Base-by-base conservation (phyloP, 768 basidiomycete species). In the Suillus paluster region DNA sequence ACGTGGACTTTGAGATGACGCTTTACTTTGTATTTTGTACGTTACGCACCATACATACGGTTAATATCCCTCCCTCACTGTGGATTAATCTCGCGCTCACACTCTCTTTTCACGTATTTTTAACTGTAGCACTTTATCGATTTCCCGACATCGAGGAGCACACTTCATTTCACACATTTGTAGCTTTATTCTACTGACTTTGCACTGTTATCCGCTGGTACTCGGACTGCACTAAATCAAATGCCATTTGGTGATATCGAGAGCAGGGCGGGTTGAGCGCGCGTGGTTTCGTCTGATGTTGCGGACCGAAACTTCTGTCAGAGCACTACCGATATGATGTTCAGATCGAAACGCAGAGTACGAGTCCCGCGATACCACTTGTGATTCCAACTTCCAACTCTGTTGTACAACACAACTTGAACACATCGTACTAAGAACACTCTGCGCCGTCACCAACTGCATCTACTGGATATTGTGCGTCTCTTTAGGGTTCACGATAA, bases 151-250 rank as follows among this genome's bases (percentile, higher is more conserved):
- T 38, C 53, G 21, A 64, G 53, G 5, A 53, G 55, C 23, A n/a
- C 42, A 52, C 48, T 52, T 56, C 30, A 62, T 57, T 41, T 58
- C 55, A 63, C 73, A 72, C 71, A 73, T 73, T 64, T 65, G 58
- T 74, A 74, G 55, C 65, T 49, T 60, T 44, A 54, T 23, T 14
- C 36, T 63, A 48, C 44, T 39, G 60, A 25, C 53, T 25, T 33
- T 59, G 57, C 39, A 50, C 21, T 61, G n/a, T 44, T 23, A 39
- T 57, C 57, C 23, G 54, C 44, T 55, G 36, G 53, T 54, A 57
- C 59, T 64, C 55, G 48, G 59, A 34, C 38, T 30, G 48, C 50
- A 59, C 62, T 64, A 49, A 55, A 57, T 57, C 27, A 33, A 50
- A 33, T 33, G 49, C 6, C 11, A 50, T 50, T 19, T 17, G n/a